These are phyloP conservation scores for Ustilago lituana DNA, from an alignment of 1,284 basidiomycete genomes.

Conservation along the genomic window DNA sequence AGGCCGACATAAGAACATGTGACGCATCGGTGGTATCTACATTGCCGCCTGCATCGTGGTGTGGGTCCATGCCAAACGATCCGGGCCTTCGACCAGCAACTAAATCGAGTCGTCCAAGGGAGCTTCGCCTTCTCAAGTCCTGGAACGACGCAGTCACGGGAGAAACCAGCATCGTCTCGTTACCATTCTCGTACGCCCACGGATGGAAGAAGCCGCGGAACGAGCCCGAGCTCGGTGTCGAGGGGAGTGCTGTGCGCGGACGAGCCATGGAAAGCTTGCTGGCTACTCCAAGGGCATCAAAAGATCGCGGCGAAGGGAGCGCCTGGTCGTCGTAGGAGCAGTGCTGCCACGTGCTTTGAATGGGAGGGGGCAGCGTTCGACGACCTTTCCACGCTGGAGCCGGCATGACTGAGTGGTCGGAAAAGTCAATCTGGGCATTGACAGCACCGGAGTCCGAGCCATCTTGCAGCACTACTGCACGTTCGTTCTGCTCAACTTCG, in stretches of 20 bases:
- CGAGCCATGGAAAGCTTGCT: conserved; percentile 4
- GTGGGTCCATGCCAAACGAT: conserved; percentile 15
- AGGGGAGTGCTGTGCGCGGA: conserved; percentile 24
- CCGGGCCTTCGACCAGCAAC: conserved; percentile 11
- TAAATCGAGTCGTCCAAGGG: conserved; percentile 10
- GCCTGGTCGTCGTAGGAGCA: conserved; percentile 37
- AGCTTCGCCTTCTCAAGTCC: conserved; percentile 32
- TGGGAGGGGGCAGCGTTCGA: conserved; percentile 23
- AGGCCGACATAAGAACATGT: not conserved
- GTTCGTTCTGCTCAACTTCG: not conserved
- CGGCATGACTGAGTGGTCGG: conserved; percentile 17
- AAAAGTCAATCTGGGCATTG: not conserved
- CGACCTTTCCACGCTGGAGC: conserved; percentile 30
- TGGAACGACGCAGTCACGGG: conserved; percentile 31
- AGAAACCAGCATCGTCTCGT: conserved; percentile 42
- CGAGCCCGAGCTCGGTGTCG: conserved; percentile 32
- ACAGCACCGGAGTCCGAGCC: not conserved
- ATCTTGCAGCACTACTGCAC: too few relatives aligned
- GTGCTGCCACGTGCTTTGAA: conserved; percentile 40
- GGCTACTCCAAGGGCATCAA: conserved; percentile 8
- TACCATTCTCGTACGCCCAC: conserved; percentile 28
- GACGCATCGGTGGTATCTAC: not conserved
- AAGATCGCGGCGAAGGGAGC: conserved; percentile 39
- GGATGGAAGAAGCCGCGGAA: conserved; percentile 46
- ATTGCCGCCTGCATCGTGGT: not conserved